A percentile compares a stretch with the other conserved stretches of the same genome.
Evolutionary conservation across 78 protist genomes (phyloP).

Genomic region (Cyanophora paradoxa): DNA sequence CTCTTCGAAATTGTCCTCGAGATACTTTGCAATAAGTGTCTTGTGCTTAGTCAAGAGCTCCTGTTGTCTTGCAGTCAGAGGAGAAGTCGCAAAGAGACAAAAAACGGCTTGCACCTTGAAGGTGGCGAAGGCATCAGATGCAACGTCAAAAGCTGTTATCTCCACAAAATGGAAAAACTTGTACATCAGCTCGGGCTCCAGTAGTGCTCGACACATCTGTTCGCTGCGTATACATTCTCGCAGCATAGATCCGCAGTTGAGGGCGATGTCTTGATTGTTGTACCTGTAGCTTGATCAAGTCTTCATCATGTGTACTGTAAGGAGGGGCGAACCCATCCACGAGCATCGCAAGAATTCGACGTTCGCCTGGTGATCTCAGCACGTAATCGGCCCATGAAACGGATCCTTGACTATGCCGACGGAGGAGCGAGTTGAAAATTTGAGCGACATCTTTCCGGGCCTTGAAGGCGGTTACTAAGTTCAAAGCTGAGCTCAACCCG

Average conservation of each 20-base stretch:
- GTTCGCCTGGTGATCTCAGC: background rate
- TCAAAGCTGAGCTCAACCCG: too few species aligned
- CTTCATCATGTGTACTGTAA: background rate
- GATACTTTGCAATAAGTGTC: conserved; percentile 52
- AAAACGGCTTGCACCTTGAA: conserved; percentile 36
- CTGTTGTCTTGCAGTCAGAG: background rate
- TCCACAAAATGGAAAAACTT: conserved; percentile 62
- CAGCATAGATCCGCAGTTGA: conserved; percentile 74
- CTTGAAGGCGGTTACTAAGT: too few species aligned
- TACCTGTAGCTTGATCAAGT: conserved; percentile 35
- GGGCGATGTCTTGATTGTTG: conserved; percentile 60
- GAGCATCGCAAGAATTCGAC: background rate
- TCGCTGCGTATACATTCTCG: conserved; percentile 75
- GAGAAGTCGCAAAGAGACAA: background rate
- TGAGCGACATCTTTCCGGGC: background rate
- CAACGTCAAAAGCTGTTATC: conserved; percentile 76
- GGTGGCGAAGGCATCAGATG: conserved; percentile 88
- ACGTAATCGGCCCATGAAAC: background rate
- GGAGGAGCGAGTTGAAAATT: background rate
- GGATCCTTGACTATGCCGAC: background rate
- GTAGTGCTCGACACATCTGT: conserved; percentile 36
- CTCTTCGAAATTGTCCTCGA: conserved; percentile 64
- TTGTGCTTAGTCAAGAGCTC: conserved; percentile 82
- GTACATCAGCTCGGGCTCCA: conserved; percentile 35
- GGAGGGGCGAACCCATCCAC: background rate